Percentiles rank a stretch among this genome's conserved stretches.
These are phyloP conservation scores for Suhomyces maxii DNA, from an alignment of 1,139 yeast species.

Conservation along the genomic window DNA sequence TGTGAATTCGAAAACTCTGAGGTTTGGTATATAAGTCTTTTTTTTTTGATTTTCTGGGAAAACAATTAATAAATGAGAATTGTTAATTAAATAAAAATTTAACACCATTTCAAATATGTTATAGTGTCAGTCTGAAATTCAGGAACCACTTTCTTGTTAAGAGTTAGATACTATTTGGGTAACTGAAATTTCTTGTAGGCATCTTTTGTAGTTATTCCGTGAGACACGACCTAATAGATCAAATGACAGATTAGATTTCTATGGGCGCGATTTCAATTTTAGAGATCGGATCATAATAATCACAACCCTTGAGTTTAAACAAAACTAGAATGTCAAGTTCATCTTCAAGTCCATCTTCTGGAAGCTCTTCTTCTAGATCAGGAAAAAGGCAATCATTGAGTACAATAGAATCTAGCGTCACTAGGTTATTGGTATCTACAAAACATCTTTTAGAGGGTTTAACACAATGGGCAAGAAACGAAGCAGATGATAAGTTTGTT, in stretches of 20 bases:
- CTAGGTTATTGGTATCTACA: conserved; percentile 81
- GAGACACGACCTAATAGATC: not conserved
- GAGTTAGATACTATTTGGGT: too few species aligned
- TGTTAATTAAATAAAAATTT: too few species aligned
- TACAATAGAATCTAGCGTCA: conserved; percentile 81
- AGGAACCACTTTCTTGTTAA: too few species aligned
- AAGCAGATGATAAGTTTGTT: conserved; percentile 78
- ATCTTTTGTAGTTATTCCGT: not conserved
- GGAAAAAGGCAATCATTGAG: conserved; percentile 42
- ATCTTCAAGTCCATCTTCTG: conserved; percentile 8
- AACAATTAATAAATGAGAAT: too few species aligned
- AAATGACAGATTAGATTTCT: not conserved
- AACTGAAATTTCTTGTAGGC: not conserved
- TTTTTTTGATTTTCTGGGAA: too few species aligned
- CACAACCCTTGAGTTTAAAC: not conserved
- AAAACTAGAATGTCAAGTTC: conserved; percentile 7
- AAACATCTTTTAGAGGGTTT: conserved; percentile 81
- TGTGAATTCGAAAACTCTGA: too few species aligned
- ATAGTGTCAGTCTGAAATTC: too few species aligned
- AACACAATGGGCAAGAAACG: conserved; percentile 86
- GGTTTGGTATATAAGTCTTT: too few species aligned
- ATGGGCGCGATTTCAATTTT: not conserved
- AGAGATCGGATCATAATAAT: conserved; percentile 3
- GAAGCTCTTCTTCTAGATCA: conserved; percentile 7
- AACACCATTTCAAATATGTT: too few species aligned